Evolutionary conservation across 2,329 filamentous ascomycete species (phyloP).

Genomic region (Fusarium foetens): DNA sequence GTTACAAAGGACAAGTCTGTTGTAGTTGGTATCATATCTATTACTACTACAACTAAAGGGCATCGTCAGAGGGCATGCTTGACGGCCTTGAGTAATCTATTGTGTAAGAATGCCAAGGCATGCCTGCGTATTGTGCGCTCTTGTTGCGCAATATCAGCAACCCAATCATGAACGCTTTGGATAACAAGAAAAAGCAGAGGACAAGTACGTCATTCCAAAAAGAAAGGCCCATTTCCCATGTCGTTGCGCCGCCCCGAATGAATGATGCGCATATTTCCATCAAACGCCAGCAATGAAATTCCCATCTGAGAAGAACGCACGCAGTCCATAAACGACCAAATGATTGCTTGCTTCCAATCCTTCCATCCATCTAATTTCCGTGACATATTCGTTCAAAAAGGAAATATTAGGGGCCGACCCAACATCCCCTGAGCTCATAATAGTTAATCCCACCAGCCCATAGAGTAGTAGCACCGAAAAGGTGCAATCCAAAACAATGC

Average conservation of each 20-base stretch:
- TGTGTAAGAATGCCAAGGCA: constrained; percentile 24
- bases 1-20: background rate
- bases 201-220: constrained; percentile 25
- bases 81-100: constrained; percentile 40
- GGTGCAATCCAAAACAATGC: constrained; percentile 19
- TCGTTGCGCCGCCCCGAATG: constrained; percentile 32
- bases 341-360: constrained; percentile 10
- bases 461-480: constrained; percentile 1
- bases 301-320: background rate
- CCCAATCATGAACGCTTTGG: constrained; percentile 40
- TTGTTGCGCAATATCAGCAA: constrained; percentile 25
- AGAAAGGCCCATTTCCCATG: constrained; percentile 12
- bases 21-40: constrained; percentile 42
- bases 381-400: constrained; percentile 22
- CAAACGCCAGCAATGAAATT: constrained; percentile 29
- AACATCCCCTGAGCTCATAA: constrained; percentile 1
- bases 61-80: constrained; percentile 31
- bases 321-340: constrained; percentile 2
- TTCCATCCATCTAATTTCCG: constrained; percentile 20
- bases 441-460: background rate
- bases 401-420: constrained; percentile 3
- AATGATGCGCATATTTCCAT: constrained; percentile 31
- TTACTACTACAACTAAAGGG: constrained; percentile 45
- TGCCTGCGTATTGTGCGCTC: constrained; percentile 27
- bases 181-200: constrained; percentile 23